These are phyloP conservation scores for Salix suchowensis DNA, from an alignment of 345 rosid genomes.

Conservation along the genomic window DNA sequence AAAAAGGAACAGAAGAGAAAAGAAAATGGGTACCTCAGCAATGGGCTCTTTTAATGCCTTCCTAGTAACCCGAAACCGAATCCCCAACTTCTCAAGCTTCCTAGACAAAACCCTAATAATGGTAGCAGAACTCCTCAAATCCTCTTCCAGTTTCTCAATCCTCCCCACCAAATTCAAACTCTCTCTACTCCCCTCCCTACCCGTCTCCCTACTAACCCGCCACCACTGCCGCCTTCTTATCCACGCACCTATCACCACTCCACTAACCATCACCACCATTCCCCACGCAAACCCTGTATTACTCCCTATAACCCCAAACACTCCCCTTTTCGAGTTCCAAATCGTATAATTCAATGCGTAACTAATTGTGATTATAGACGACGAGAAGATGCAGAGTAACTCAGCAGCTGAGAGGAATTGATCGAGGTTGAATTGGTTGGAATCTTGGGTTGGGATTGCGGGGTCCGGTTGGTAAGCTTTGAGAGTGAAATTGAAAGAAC, in stretches of 20 bases:
- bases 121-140: slow-evolving; percentile 55
- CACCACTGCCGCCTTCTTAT: slow-evolving; percentile 77
- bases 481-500: background rate
- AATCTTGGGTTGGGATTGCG: background rate
- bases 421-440: slow-evolving; percentile 36
- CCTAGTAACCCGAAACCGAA: slow-evolving; percentile 74
- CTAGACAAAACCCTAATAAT: slow-evolving; percentile 67
- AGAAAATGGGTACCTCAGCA: slow-evolving; percentile 48
- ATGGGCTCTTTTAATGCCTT: slow-evolving; percentile 72
- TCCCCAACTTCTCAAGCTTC: slow-evolving; percentile 90
- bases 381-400: slow-evolving; percentile 48
- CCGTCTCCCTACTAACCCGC: slow-evolving; percentile 44
- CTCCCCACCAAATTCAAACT: slow-evolving; percentile 54
- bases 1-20: background rate
- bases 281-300: slow-evolving; percentile 46
- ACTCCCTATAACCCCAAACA: slow-evolving; percentile 49
- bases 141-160: slow-evolving; percentile 84
- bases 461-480: slow-evolving; percentile 16
- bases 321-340: slow-evolving; percentile 25
- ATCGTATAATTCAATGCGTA: slow-evolving; percentile 45
- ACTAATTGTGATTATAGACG: slow-evolving; percentile 45
- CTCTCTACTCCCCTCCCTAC: slow-evolving; percentile 20
- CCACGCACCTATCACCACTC: slow-evolving; percentile 56
- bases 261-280: slow-evolving; percentile 45
- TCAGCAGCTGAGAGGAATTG: slow-evolving; percentile 52